Evolutionary conservation across 176 grass and related monocot genomes (phyloP).

Genomic region (Secale cereale): DNA sequence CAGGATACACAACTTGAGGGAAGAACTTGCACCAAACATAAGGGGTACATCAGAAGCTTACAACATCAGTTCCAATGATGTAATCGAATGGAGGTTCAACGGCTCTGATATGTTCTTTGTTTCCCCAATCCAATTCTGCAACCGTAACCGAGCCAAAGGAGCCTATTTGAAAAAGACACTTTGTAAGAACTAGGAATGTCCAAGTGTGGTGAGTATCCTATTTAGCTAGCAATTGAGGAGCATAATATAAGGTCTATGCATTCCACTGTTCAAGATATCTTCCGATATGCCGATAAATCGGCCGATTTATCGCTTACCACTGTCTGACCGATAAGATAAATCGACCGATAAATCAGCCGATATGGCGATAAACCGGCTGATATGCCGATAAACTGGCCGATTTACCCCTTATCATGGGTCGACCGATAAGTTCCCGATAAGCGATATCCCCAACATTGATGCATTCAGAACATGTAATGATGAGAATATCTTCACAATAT

Average conservation of each 20-base stretch:
- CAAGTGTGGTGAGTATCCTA: not conserved
- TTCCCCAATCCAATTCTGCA: conserved; percentile 89
- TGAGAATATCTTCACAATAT: not conserved
- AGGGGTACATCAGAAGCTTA: conserved; percentile 40
- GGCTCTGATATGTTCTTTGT: conserved; percentile 69
- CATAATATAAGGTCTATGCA: not conserved
- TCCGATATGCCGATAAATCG: no score
- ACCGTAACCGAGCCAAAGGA: conserved; percentile 64
- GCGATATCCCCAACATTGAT: no score
- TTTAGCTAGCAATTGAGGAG: not conserved
- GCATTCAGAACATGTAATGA: not conserved
- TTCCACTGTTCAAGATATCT: no score
- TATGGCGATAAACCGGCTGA: no score
- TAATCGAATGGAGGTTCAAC: conserved; percentile 92
- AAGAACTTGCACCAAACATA: not conserved
- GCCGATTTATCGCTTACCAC: no score
- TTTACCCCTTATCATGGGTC: no score
- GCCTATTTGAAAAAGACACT: conserved; percentile 30
- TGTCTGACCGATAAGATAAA: no score
- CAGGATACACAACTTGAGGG: not conserved
- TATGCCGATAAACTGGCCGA: no score
- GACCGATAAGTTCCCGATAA: no score
- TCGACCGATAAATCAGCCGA: no score
- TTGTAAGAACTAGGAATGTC: not conserved
- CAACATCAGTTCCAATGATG: conserved; percentile 95